A percentile compares a stretch with the other conserved stretches of the same genome.
These are phyloP conservation scores for Nemania diffusa DNA, from an alignment of 2,329 filamentous ascomycete genomes.

Conservation along the genomic window DNA sequence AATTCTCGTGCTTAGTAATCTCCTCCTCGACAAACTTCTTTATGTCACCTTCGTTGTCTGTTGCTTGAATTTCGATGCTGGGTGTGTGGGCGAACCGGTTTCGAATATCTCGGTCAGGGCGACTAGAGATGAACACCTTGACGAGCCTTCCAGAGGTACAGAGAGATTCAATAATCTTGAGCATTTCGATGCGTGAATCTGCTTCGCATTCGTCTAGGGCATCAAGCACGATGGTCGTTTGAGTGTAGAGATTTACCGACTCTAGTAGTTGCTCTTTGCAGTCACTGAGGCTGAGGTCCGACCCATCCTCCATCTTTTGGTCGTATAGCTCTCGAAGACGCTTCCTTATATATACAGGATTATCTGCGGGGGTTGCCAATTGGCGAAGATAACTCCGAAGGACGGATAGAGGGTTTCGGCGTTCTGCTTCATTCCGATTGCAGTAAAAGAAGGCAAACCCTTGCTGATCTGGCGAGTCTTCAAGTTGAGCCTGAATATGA, in stretches of 20 bases:
- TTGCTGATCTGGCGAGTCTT: neutral
- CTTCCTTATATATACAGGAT: neutral
- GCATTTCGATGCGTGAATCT: constrained; percentile 1
- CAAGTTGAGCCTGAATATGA: neutral
- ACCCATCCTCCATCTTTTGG: neutral
- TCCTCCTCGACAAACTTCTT: neutral
- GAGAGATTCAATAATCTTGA: constrained; percentile 18
- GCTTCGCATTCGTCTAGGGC: constrained; percentile 28
- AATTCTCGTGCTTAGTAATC: constrained; percentile 8
- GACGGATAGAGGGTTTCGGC: constrained; percentile 13
- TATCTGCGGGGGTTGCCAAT: constrained; percentile 6
- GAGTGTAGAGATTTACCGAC: constrained; percentile 11
- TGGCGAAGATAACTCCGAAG: constrained; percentile 26
- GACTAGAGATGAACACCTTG: constrained; percentile 31
- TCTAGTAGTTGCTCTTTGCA: constrained; percentile 20
- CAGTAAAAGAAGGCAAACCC: constrained; percentile 29
- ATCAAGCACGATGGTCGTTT: constrained; percentile 24
- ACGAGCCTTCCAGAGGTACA: neutral
- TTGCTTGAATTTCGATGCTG: constrained; percentile 24
- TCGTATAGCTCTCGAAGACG: constrained; percentile 6
- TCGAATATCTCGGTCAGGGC: constrained; percentile 28
- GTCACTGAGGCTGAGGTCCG: constrained; percentile 8
- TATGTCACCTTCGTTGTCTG: constrained; percentile 25
- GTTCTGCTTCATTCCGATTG: constrained; percentile 16
- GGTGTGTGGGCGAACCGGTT: neutral